These are phyloP conservation scores for Penicillium sp. DNA, from an alignment of 2,329 filamentous ascomycete genomes.

Conservation along the genomic window DNA sequence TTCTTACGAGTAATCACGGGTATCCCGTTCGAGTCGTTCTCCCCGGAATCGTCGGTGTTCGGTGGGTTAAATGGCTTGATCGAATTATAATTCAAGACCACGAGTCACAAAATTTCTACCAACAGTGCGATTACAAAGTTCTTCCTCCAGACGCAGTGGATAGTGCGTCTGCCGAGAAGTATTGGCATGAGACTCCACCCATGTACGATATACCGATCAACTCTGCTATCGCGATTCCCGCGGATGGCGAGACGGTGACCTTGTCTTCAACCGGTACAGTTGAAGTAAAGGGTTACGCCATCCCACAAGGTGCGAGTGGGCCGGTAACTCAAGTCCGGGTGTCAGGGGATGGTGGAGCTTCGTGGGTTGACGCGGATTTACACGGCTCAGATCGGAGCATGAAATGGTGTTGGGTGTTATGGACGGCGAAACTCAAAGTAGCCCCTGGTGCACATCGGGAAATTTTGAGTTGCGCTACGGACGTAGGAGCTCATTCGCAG, in stretches of 20 bases:
- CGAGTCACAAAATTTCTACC: constrained; percentile 61
- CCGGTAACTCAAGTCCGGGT: constrained; percentile 60
- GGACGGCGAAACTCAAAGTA: constrained; percentile 52
- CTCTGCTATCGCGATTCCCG: constrained; percentile 57
- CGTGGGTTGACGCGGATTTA: constrained; percentile 56
- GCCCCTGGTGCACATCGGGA: constrained; percentile 47
- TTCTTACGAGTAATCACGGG: constrained; percentile 55
- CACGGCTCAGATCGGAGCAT: constrained; percentile 30
- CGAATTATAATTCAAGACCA: constrained; percentile 54
- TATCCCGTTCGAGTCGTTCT: constrained; percentile 57
- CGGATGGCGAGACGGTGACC: constrained; percentile 48
- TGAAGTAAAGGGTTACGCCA: constrained; percentile 59
- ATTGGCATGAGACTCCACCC: constrained; percentile 55
- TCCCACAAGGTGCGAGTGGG: constrained; percentile 58
- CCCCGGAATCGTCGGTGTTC: constrained; percentile 58
- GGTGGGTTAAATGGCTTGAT: constrained; percentile 62
- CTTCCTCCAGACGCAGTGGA: constrained; percentile 57
- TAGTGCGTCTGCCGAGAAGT: constrained; percentile 55
- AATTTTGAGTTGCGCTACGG: constrained; percentile 60
- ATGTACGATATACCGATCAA: constrained; percentile 62
- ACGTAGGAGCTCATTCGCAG: constrained; percentile 58
- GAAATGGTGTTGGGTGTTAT: constrained; percentile 63
- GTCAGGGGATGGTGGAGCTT: constrained; percentile 53
- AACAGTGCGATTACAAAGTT: constrained; percentile 63
- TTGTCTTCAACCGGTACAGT: constrained; percentile 48